These are phyloP conservation scores for Zymoseptoria tritici DNA, from an alignment of 2,329 filamentous ascomycete species.

Conservation along the genomic window DNA sequence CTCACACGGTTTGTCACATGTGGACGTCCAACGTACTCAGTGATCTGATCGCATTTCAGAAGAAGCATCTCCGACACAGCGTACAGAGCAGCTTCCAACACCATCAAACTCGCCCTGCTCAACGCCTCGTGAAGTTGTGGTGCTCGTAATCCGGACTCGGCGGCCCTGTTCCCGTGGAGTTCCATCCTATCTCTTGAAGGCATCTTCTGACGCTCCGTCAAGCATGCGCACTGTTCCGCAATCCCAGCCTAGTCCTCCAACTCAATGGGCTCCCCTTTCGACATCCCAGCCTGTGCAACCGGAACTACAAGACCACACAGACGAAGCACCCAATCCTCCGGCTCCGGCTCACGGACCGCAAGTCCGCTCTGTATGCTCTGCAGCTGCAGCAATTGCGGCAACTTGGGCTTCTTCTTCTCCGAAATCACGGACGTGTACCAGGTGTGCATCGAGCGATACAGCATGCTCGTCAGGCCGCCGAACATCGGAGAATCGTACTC, in stretches of 20 bases:
- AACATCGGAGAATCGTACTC: conserved; percentile 1
- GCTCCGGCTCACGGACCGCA: not conserved
- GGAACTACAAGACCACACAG: not conserved
- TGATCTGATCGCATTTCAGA: no score
- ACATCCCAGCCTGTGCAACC: not conserved
- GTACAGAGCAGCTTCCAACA: no score
- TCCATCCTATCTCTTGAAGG: no score
- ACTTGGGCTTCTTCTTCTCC: not conserved
- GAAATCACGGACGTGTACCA: not conserved
- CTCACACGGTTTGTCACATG: no score
- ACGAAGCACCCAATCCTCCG: not conserved
- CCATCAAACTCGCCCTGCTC: no score
- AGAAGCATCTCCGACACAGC: no score
- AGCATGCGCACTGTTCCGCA: no score
- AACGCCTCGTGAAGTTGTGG: no score
- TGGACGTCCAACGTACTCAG: no score
- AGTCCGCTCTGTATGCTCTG: not conserved
- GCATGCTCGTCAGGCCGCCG: not conserved
- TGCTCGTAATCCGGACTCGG: no score
- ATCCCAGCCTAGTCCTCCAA: not conserved
- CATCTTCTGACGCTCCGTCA: no score
- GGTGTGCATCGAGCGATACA: not conserved
- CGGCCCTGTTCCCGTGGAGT: no score
- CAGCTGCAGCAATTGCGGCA: not conserved
- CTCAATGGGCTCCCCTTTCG: not conserved